Conservation (phyloP, 331 rosid species). For the Rosa hybrid region DNA sequence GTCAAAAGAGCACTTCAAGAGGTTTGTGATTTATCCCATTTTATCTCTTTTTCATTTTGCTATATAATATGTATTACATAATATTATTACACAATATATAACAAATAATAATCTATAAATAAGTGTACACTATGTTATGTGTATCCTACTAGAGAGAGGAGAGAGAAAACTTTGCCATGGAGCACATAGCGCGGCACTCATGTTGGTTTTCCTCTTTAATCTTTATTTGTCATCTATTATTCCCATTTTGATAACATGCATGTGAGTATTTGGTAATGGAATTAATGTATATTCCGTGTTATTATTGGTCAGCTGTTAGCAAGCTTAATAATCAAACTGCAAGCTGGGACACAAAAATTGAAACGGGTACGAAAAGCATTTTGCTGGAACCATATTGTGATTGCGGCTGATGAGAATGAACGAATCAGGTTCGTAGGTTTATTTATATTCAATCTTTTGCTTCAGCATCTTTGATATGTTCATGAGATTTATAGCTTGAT, state of each 20-base stretch:
- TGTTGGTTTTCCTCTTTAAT: conserved; percentile 42
- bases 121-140: no score
- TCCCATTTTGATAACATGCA: not conserved
- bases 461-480: not conserved
- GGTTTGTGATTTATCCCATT: no score
- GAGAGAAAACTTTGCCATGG: conserved; percentile 84
- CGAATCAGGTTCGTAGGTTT: conserved; percentile 69
- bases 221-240: not conserved
- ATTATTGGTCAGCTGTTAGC: conserved; percentile 64
- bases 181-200: conserved; percentile 86
- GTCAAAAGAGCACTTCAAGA: no score
- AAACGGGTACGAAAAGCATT: conserved; percentile 64
- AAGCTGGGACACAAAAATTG: conserved; percentile 82
- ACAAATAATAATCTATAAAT: no score
- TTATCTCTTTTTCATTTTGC: no score
- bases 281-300: conserved; percentile 8
- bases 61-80: no score
- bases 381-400: conserved; percentile 85
- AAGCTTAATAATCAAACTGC: conserved; percentile 84
- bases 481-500: not conserved
- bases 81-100: no score
- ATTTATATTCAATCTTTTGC: not conserved
- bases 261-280: not conserved
- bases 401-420: conserved; percentile 95
- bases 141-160: conserved; percentile 69